These are phyloP conservation scores for Neurospora cerealis DNA, from an alignment of 495 filamentous ascomycete species.

Conservation along the genomic window DNA sequence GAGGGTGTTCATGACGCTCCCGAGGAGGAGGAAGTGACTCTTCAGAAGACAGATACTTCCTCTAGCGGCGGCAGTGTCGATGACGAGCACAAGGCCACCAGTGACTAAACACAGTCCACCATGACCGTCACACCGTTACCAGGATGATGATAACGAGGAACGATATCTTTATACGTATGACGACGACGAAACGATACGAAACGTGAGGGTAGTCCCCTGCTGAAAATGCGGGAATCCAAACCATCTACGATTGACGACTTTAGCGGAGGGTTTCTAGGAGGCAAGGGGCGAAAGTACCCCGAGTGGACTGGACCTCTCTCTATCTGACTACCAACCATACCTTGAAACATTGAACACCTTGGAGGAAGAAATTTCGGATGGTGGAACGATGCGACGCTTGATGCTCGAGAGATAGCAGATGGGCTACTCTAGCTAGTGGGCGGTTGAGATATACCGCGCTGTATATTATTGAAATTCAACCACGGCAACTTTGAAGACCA, in stretches of 20 bases:
- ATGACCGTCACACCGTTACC: background rate
- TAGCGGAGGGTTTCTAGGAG: slow-evolving; percentile 13
- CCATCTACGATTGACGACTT: background rate
- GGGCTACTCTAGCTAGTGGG: background rate
- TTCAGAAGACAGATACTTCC: slow-evolving; percentile 45
- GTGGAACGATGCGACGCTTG: background rate
- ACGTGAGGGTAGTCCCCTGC: slow-evolving; percentile 13
- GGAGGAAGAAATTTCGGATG: background rate
- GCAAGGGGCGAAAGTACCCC: background rate
- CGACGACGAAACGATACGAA: background rate
- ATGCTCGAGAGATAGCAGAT: background rate
- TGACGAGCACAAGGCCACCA: slow-evolving; percentile 22
- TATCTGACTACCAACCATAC: slow-evolving; percentile 17
- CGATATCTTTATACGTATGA: background rate
- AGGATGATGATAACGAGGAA: background rate
- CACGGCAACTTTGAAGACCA: background rate
- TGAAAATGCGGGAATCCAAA: slow-evolving; percentile 18
- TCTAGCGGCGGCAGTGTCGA: slow-evolving; percentile 31
- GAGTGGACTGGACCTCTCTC: slow-evolving; percentile 3
- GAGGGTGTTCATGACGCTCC: slow-evolving; percentile 59
- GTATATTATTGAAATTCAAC: slow-evolving; percentile 8
- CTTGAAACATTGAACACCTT: background rate
- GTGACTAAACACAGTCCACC: slow-evolving; percentile 14
- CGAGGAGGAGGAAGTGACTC: slow-evolving; percentile 37
- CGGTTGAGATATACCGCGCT: slow-evolving; percentile 1